Evolutionary conservation across 768 basidiomycete genomes (phyloP), one percentile per base, ranked within the genome.

Genomic region (Auriscalpium vulgare): DNA sequence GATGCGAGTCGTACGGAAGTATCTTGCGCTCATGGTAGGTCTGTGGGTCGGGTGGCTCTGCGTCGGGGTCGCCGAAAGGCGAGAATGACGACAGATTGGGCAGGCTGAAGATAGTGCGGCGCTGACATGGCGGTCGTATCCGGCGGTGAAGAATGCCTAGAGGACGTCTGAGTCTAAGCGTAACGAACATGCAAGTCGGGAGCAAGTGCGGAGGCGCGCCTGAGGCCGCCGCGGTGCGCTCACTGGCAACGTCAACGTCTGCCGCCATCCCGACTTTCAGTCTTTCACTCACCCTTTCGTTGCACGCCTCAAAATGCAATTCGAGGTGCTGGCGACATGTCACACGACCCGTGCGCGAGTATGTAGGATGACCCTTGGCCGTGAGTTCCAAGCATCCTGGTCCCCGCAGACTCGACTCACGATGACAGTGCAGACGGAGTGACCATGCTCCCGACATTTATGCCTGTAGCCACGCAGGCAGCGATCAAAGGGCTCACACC

Each of bases 391-490:
- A 17, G 40, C 34, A 8, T 21, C 38, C 36, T 8, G 59, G 16
- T 14, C 2, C 49, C 43, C 35, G 46, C 56, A 11, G 55, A 36
- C 57, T 56, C 54, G 59, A 4, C 37, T 50, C 48, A n/a, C 44
- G 37, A 17, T 47, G 34, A 59, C 50, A 54, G 46, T 53, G 21
- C 58, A 91, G 89, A 92, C 73, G 90, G 89, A 9, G 72, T 79
- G 40, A 93, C 91, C 2, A 82, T 87, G 76, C 73, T 93, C 17
- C 91, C 91, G 2, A 91, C 91, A 0, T 95, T 95, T 64, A 95
- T 94, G 92, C 92, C 91, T 3, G 91, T 94, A 9, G 91, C 91
- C 3, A 95, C 92, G 4, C 92, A 95, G 66, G 91, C 87, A 16
- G 88, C 91, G 7, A 91, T 95, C 66, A 95, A 95, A 70, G 91